Evolutionary conservation across 2,329 filamentous ascomycete species (phyloP).

Genomic region (Hyphodiscus sp.): DNA sequence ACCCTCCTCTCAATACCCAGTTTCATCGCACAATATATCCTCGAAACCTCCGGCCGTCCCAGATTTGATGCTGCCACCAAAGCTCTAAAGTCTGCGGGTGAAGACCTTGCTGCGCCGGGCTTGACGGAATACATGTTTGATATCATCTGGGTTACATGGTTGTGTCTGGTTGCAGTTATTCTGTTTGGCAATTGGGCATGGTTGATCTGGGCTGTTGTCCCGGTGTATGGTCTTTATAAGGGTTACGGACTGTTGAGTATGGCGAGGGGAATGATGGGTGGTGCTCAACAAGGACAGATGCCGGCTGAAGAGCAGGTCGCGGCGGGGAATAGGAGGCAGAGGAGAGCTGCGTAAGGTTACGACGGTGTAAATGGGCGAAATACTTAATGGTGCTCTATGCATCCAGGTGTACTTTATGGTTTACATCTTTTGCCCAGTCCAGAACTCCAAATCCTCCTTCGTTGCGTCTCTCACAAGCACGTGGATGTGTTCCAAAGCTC

Average conservation of each 20-base stretch:
- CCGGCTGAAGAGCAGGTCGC: conserved; percentile 21
- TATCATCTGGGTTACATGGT: conserved; percentile 90
- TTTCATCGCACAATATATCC: conserved; percentile 73
- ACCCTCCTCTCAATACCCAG: conserved; percentile 66
- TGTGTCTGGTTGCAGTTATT: conserved; percentile 62
- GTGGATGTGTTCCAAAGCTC: conserved; percentile 85
- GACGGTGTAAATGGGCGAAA: background rate
- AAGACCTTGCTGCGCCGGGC: conserved; percentile 81
- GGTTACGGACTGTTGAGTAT: conserved; percentile 28
- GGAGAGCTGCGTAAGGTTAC: conserved; percentile 15
- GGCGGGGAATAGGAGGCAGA: conserved; percentile 29
- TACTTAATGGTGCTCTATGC: background rate
- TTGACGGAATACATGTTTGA: conserved; percentile 99
- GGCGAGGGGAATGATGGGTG: conserved; percentile 31
- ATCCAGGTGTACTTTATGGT: background rate
- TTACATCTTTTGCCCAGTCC: conserved; percentile 35
- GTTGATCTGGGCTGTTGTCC: conserved; percentile 47
- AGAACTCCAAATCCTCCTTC: conserved; percentile 45
- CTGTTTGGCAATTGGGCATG: conserved; percentile 76
- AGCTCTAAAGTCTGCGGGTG: conserved; percentile 64
- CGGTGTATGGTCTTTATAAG: conserved; percentile 28
- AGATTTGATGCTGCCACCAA: conserved; percentile 50
- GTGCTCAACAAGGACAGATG: conserved; percentile 21
- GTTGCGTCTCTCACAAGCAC: conserved; percentile 56
- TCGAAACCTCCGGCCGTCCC: conserved; percentile 80